Base-by-base conservation (phyloP, 1,284 basidiomycete species). In the Trichosporon ovoides region DNA sequence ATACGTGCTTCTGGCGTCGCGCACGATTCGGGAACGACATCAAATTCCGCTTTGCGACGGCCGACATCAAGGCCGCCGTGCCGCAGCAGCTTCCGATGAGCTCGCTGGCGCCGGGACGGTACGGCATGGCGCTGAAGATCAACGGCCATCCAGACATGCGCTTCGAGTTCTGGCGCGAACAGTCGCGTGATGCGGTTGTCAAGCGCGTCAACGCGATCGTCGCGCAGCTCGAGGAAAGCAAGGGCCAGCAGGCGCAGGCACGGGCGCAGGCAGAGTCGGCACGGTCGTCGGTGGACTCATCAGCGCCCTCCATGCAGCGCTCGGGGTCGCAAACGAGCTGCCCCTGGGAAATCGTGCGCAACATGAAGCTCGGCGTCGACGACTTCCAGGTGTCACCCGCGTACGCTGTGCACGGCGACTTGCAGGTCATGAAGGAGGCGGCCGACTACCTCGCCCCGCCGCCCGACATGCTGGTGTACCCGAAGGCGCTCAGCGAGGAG, bases 1-100 rank as follows among this genome's bases (percentile, higher is more conserved):
- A 66, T 55, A 56, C 78, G 12, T 78, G 77, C 52, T 79, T 77
- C 63, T 78, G 75, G 75, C 67, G 76, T 0, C 66, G 72, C 19
- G 69, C 66, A 1, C 67, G 60, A 1, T 59, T 76, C 14, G 71
- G 71, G 16, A 28, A 61, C 0, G 76, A 77, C 58, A 69, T 76
- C 67, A 77, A 74, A 65, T 83, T 85, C 63, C 84, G 84, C 16
- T 78, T 85, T 62, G 77, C 78, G 3, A 66, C 80, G 11, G 68
- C 73, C 7, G 79, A 78, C 43, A 66, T 87, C 61, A 80, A 80
- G 53, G 68, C 73, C 10, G 81, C 80, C 0, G 43, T 31, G 3
- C 22, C 43, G 3, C 77, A 72, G 31, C 65, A 70, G 13, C 74
- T 77, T 18, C 66, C 70, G 7, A 14, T 48, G 14, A 31, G 24